A percentile compares a stretch with the other conserved stretches of the same genome.
Conservation (phyloP, 1,139 yeast genomes). For the Pichia sp. region DNA sequence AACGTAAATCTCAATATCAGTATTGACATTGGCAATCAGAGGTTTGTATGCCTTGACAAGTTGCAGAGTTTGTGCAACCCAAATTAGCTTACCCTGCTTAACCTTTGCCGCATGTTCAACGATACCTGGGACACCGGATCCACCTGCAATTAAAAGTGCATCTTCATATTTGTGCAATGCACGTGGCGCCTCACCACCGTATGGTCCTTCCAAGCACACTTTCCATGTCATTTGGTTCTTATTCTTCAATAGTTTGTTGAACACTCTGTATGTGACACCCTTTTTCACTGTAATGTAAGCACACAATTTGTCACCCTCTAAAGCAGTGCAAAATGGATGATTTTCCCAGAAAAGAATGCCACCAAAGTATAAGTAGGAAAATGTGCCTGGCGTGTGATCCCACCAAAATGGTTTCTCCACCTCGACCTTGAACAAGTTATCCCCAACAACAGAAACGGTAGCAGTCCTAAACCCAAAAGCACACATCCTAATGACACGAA, state of each 20-base stretch:
- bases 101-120: constrained; percentile 24
- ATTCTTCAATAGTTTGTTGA: constrained; percentile 16
- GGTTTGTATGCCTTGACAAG: constrained; percentile 6
- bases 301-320: constrained; percentile 14
- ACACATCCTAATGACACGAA: constrained; percentile 29
- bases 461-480: constrained; percentile 33
- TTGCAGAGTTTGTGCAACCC: constrained; percentile 9
- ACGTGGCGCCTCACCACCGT: constrained; percentile 31
- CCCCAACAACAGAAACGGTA: constrained; percentile 15
- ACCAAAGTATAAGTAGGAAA: constrained; percentile 33
- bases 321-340: constrained; percentile 33
- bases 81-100: constrained; percentile 8
- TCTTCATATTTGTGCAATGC: constrained; percentile 41
- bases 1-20: constrained; percentile 13
- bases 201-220: constrained; percentile 58
- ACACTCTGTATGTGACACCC: constrained; percentile 21
- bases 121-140: constrained; percentile 30
- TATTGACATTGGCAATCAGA: constrained; percentile 2
- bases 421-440: constrained; percentile 36
- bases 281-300: constrained; percentile 33
- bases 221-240: constrained; percentile 17
- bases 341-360: constrained; percentile 27
- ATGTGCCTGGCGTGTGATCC: constrained; percentile 33
- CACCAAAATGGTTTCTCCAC: constrained; percentile 38
- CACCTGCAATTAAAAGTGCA: constrained; percentile 55